Percentiles rank a stretch among this genome's conserved stretches.
Evolutionary conservation across 768 basidiomycete genomes (phyloP).

Genomic region (Peribolospora baueri): DNA sequence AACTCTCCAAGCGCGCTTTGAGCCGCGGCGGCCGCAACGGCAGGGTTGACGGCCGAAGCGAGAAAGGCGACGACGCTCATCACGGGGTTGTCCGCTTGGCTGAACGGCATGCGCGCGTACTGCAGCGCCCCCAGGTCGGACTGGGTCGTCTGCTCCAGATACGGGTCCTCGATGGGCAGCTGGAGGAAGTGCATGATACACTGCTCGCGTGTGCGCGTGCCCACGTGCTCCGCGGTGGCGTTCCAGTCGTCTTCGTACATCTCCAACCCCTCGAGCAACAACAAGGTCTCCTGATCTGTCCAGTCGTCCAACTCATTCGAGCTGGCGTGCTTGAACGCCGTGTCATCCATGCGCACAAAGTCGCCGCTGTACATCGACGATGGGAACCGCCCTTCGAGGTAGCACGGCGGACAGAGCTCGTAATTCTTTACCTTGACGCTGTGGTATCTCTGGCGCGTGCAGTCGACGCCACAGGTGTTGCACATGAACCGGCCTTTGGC

Average conservation of each 20-base stretch:
- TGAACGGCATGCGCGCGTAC: constrained; percentile 63
- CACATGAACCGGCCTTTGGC: constrained; percentile 44
- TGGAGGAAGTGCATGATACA: constrained; percentile 89
- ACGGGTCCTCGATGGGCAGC: constrained; percentile 88
- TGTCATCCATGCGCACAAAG: constrained; percentile 37
- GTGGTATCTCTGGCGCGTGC: constrained; percentile 67
- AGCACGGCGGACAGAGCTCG: constrained; percentile 74
- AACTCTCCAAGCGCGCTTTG: constrained; percentile 67
- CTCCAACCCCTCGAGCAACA: constrained; percentile 84
- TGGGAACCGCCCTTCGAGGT: constrained; percentile 89
- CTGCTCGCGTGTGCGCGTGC: constrained; percentile 70
- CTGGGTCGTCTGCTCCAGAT: constrained; percentile 31
- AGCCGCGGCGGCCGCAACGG: constrained; percentile 79
- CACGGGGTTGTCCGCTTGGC: constrained; percentile 87
- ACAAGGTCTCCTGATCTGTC: constrained; percentile 69
- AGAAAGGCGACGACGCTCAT: constrained; percentile 97
- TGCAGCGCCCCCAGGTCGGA: constrained; percentile 25
- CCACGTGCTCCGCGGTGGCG: constrained; percentile 74
- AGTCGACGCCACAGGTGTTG: constrained; percentile 87
- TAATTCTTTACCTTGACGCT: constrained; percentile 78
- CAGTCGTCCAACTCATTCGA: constrained; percentile 37
- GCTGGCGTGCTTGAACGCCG: constrained; percentile 21
- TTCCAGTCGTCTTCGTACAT: constrained; percentile 98
- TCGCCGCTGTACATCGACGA: constrained; percentile 89
- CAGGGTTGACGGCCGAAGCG: constrained; percentile 58